Base-by-base conservation (phyloP, 192 early-diverging fungal genomes). In the Radiomyces spectabilis region DNA sequence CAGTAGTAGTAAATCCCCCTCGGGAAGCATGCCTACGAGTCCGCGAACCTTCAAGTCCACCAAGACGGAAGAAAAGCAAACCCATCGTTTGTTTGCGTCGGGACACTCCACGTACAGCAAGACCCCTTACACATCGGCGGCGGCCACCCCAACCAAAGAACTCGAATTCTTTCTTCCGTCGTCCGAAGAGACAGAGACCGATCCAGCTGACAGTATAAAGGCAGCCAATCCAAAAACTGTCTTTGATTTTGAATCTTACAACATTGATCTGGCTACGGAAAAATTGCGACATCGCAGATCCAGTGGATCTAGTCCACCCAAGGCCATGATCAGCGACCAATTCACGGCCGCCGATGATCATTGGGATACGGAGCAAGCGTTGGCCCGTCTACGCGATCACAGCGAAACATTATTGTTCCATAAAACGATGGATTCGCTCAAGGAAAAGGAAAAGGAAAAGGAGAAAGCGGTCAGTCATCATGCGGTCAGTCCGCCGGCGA, bases 71-170 rank as follows among this genome's bases (percentile, higher is more conserved):
- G 31, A 8, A 19, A 50, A 15, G 48, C 15, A 50, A 50, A 16
- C 4, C n/a, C n/a, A n/a, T n/a, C n/a, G n/a, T n/a, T n/a, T 50
- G 10, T 50, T 50, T 50, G 48, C 48, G 19, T 30, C 32, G 19
- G 48, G 37, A 50, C 16, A 50, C 7, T 30, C 32, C 10, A 50
- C 37, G 48, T 33, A 30, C 27, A 57, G 39, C 34, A 29, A 42
- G 22, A 57, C 55, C 3, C 55, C 55, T 12, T 57, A 46, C 32
- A 34, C 55, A 26, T 57, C 55, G 2, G 55, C 55, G 2, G 55
- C 25, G 12, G 44, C 55, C 18, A 57, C 55, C 16, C 55, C 55
- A 16, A 46, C 43, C 31, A 33, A 33, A 12, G 55, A 57, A 46
- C 15, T 15, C 46, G 21, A 6, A 1, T 48, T 27, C 21, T 48